Conservation (phyloP, 257 asterid genomes). For the Solanum medicagineum region DNA sequence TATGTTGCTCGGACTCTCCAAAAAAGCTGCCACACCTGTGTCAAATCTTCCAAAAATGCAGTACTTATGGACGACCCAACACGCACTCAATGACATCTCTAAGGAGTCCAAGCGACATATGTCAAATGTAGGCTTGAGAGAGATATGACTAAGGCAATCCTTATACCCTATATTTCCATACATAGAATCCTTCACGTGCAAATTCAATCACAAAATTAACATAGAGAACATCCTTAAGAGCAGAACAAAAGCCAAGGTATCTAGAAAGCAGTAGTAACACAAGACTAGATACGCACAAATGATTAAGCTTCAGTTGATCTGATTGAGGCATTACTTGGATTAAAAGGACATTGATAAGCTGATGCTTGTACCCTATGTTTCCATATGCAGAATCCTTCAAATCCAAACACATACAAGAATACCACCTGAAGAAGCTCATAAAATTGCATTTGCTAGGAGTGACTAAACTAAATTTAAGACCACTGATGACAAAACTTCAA, state of each 20-base stretch:
- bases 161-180: neutral
- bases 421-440: neutral
- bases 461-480: neutral
- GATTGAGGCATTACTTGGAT: neutral
- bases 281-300: neutral
- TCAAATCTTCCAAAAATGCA: neutral
- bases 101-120: neutral
- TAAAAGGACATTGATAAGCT: neutral
- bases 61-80: neutral
- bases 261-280: neutral
- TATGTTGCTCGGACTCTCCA: neutral
- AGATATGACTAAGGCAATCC: neutral
- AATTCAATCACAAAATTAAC: neutral
- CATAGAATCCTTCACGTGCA: neutral
- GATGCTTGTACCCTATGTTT: neutral
- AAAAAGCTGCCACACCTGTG: neutral
- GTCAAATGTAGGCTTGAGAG: neutral
- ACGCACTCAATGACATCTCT: neutral
- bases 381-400: neutral
- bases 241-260: neutral
- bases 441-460: neutral
- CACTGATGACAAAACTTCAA: neutral
- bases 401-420: neutral
- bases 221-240: neutral
- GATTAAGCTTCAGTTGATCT: neutral